phyloP scores from a whole-genome alignment of 345 rosid genomes.

The Eucalyptus marginata region DNA sequence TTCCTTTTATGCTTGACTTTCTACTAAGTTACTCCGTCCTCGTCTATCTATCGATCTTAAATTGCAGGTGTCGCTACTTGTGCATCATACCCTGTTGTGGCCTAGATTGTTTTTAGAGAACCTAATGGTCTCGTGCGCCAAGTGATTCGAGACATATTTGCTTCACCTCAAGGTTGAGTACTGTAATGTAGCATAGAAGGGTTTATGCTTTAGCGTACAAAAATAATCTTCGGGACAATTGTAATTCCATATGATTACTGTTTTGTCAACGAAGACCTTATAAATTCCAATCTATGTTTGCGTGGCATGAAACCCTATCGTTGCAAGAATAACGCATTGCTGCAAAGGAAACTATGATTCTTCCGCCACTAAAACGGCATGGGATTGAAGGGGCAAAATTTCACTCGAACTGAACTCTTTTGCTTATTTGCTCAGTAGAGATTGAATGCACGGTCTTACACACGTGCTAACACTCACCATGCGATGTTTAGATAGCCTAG shows the following conservation, averaged over 20 bases:
- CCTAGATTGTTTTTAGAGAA: background rate
- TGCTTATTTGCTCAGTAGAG: background rate
- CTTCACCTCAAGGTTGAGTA: background rate
- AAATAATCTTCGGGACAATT: background rate
- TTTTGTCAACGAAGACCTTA: background rate
- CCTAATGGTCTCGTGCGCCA: background rate
- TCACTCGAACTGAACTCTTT: background rate
- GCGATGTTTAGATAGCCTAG: background rate
- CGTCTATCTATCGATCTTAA: too few relatives aligned
- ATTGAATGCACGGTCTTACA: background rate
- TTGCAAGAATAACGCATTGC: background rate
- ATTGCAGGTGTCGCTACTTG: constrained; percentile 38
- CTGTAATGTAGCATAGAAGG: background rate
- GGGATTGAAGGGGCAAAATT: background rate
- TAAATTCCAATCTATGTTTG: background rate
- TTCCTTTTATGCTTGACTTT: too few relatives aligned
- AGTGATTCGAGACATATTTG: background rate
- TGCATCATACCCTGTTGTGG: constrained; percentile 3
- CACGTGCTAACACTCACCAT: background rate
- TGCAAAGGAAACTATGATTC: background rate
- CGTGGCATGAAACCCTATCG: background rate
- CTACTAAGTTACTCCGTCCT: too few relatives aligned
- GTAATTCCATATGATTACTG: background rate
- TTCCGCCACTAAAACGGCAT: background rate
- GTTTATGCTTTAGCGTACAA: background rate